phyloP scores from a whole-genome alignment of 306 rosid genomes.

The Dryas drummondii region DNA sequence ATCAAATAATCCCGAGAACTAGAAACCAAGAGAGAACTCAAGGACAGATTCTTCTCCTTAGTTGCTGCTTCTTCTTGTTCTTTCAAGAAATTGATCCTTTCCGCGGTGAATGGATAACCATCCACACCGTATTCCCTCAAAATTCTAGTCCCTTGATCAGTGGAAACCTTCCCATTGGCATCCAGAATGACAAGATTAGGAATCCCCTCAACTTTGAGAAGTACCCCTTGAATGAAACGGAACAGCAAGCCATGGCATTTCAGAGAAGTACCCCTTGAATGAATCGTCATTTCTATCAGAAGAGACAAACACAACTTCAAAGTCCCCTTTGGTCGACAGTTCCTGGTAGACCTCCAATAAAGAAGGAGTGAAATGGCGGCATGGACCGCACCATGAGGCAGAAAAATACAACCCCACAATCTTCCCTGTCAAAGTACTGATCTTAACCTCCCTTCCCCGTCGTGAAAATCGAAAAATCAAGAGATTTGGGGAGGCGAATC shows the following conservation, averaged over 20 bases:
- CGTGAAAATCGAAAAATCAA: too few relatives aligned
- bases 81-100: conserved; percentile 31
- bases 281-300: conserved; percentile 47
- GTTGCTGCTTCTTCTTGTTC: conserved; percentile 34
- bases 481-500: too few relatives aligned
- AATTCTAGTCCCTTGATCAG: conserved; percentile 28
- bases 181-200: conserved; percentile 45
- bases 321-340: conserved; percentile 33
- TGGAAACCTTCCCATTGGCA: conserved; percentile 35
- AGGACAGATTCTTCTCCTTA: conserved; percentile 28
- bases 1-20: conserved; percentile 43
- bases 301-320: conserved; percentile 50
- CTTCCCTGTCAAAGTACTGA: conserved; percentile 35
- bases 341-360: conserved; percentile 37
- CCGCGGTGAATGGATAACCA: conserved; percentile 43
- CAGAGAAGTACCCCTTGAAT: conserved; percentile 40
- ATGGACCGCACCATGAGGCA: conserved; percentile 56
- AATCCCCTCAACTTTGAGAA: conserved; percentile 49
- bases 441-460: too few relatives aligned
- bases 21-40: conserved; percentile 46
- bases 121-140: conserved; percentile 42
- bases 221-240: conserved; percentile 40
- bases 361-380: conserved; percentile 48
- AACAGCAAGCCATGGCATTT: conserved; percentile 62
- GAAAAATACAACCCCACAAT: conserved; percentile 49